Evolutionary conservation across 2,329 filamentous ascomycete genomes (phyloP).

Genomic region (Madurella mycetomatis): DNA sequence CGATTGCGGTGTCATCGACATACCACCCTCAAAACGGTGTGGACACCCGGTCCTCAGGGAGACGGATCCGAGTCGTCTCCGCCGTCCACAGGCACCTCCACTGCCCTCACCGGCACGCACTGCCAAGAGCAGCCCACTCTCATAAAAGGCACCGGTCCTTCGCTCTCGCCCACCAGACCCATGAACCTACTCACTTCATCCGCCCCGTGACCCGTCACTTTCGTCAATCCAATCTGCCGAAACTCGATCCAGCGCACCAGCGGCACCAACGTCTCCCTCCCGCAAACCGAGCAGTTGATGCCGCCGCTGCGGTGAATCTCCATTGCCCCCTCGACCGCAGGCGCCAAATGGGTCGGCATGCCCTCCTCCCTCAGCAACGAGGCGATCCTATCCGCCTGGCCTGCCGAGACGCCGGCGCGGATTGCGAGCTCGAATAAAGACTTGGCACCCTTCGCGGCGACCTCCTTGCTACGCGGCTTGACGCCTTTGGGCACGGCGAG

Average conservation of each 20-base stretch:
- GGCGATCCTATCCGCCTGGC: constrained; percentile 39
- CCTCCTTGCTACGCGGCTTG: not conserved
- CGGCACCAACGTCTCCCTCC: constrained; percentile 45
- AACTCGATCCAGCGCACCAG: constrained; percentile 60
- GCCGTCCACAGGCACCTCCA: not conserved
- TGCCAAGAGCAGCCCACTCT: constrained; percentile 47
- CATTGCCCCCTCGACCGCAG: constrained; percentile 38
- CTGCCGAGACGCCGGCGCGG: constrained; percentile 36
- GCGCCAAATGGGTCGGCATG: constrained; percentile 32
- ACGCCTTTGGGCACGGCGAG: constrained; percentile 17
- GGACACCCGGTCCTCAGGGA: not conserved
- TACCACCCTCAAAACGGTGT: too few species aligned
- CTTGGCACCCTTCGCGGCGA: constrained; percentile 33
- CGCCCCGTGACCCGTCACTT: constrained; percentile 20
- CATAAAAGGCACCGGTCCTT: constrained; percentile 44
- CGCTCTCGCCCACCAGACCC: constrained; percentile 28
- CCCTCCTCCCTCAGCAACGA: constrained; percentile 1
- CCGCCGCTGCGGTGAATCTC: constrained; percentile 45
- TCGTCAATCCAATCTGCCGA: constrained; percentile 40
- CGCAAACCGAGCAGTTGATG: constrained; percentile 49
- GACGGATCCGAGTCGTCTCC: not conserved
- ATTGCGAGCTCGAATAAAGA: constrained; percentile 51
- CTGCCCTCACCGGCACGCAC: constrained; percentile 37
- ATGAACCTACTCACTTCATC: constrained; percentile 4
- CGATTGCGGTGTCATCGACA: too few species aligned